Base-by-base conservation (phyloP, 495 filamentous ascomycete genomes). In the Podospora pseudoanserina region DNA sequence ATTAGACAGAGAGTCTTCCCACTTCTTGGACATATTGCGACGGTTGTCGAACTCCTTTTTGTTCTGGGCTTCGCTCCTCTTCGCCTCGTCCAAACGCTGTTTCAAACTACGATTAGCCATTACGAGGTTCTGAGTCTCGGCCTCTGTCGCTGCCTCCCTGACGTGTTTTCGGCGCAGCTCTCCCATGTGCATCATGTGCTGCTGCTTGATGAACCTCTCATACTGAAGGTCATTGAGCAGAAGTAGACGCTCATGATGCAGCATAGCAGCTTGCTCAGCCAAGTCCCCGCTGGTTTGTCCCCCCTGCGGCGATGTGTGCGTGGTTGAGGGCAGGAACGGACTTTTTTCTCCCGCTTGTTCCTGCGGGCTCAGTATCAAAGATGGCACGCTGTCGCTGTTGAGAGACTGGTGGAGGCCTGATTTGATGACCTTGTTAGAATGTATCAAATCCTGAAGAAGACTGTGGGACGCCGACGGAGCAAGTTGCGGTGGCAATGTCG, bases 201-300 rank as follows among this genome's bases (percentile, higher is more conserved):
- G 90, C 65, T 89, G 86, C 71, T 91, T 92, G 65, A 91, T 82
- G 73, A 90, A 92, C 23, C 89, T 80, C 75, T 93, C 90, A 66
- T 91, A 92, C 70, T 90, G 90, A 53, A 93, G 83, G 72, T 93
- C 90, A 66, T 92, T 92, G 53, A 86, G 84, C 9, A 92, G 75
- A 16, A 92, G 79, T 64, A 90, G 82, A 64, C 88, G 83, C 73
- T 92, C 86, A 64, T 87, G 84, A 66, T 91, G 84, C 0, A 92
- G 79, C 67, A 85, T 84, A 23, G 86, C 82, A 58, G 87, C 78
- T 63, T 85, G 84, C 44, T 81, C 79, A 49, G 64, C 74, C 20
- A 61, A 61, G 5, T 71, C 75, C 4, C 63, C 53, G n/a, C 32
- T 55, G 5, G 59, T n/a, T 0, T 49, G 54, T 9, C 34, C 64